phyloP scores from a whole-genome alignment of 352 stramenopile species.

The Salisapilia sapeloensis region DNA sequence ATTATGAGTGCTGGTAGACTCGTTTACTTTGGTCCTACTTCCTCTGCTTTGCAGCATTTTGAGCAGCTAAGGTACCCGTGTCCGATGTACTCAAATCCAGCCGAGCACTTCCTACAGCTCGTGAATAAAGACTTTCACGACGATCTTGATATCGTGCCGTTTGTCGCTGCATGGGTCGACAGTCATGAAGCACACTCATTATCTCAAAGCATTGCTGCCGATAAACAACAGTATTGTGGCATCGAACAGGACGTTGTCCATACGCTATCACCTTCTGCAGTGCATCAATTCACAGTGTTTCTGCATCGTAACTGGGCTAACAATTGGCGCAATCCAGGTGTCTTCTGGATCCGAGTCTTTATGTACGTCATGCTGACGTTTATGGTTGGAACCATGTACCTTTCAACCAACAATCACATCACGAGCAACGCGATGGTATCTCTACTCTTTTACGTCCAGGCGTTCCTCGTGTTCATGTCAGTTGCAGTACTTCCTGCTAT shows the following conservation, averaged over 20 bases:
- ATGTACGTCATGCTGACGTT: slow-evolving; percentile 66
- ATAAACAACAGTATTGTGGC: slow-evolving; percentile 7
- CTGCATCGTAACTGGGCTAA: slow-evolving; percentile 33
- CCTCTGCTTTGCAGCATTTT: slow-evolving; percentile 26
- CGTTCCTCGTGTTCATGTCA: slow-evolving; percentile 85
- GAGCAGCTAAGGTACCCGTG: slow-evolving; percentile 26
- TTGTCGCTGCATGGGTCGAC: slow-evolving; percentile 13
- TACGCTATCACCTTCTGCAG: slow-evolving; percentile 15
- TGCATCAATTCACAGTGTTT: slow-evolving; percentile 32
- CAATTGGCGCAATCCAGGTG: slow-evolving; percentile 46
- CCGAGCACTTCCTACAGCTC: slow-evolving; percentile 45
- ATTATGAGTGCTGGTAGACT: slow-evolving; percentile 56
- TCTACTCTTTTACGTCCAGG: slow-evolving; percentile 79
- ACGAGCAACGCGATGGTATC: slow-evolving; percentile 19
- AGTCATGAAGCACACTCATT: slow-evolving; percentile 11
- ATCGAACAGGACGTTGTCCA: slow-evolving; percentile 19
- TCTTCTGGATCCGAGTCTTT: slow-evolving; percentile 65
- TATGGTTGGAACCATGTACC: slow-evolving; percentile 63
- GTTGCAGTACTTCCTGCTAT: slow-evolving; percentile 77
- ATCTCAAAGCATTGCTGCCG: slow-evolving; percentile 11
- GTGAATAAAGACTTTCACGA: slow-evolving; percentile 45
- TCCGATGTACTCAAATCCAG: slow-evolving; percentile 45
- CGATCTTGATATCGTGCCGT: slow-evolving; percentile 10
- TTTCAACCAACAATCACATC: slow-evolving; percentile 19
- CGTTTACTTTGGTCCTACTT: slow-evolving; percentile 79